Conservation (phyloP, 1,139 yeast genomes). For the Yamadazyma epiphylla region DNA sequence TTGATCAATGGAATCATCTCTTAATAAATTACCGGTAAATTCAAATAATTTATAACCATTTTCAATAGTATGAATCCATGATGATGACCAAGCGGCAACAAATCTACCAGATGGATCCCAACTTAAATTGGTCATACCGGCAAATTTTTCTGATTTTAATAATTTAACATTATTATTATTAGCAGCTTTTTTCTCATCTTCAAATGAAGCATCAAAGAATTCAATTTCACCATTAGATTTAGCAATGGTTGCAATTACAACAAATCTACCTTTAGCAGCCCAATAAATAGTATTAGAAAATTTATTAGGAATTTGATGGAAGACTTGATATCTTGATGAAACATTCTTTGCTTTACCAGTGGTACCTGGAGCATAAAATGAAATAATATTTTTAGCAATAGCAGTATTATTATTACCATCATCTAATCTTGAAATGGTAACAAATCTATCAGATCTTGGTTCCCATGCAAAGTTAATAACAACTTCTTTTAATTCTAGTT, state of each 20-base stretch:
- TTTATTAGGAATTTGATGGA: conserved; percentile 55
- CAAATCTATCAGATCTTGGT: conserved; percentile 85
- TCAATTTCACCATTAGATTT: conserved; percentile 67
- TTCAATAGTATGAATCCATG: conserved; percentile 81
- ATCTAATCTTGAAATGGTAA: conserved; percentile 67
- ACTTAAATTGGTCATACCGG: conserved; percentile 77
- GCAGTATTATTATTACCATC: conserved; percentile 63
- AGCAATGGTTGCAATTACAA: conserved; percentile 70
- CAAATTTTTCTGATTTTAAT: conserved; percentile 60
- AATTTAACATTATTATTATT: conserved; percentile 59
- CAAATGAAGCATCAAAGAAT: conserved; percentile 82
- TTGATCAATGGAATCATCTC: conserved; percentile 74
- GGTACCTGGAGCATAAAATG: conserved; percentile 89
- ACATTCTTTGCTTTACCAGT: conserved; percentile 76
- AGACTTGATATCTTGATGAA: conserved; percentile 29
- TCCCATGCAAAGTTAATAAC: conserved; percentile 94
- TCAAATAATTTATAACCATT: conserved; percentile 89
- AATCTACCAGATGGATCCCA: conserved; percentile 98
- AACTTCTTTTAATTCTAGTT: conserved; percentile 86
- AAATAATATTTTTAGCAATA: conserved; percentile 64
- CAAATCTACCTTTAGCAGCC: conserved; percentile 94
- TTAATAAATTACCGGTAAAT: conserved; percentile 71
- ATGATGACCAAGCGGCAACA: conserved; percentile 82
- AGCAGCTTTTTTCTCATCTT: conserved; percentile 53
- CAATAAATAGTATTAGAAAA: conserved; percentile 74